Base-by-base conservation (phyloP, 257 asterid genomes). In the Nicotiana undulata region DNA sequence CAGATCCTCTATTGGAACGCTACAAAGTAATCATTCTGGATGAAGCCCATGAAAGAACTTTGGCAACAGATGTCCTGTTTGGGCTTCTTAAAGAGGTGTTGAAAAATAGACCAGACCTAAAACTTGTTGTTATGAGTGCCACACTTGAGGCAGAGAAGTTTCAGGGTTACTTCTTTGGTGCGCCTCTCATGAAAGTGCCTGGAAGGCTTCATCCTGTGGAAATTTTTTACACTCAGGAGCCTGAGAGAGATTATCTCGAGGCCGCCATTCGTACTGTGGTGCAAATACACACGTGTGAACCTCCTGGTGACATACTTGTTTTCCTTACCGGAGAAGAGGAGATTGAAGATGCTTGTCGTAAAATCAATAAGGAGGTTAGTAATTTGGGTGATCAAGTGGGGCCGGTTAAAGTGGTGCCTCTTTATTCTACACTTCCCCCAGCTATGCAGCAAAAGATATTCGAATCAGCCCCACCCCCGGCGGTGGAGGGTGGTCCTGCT, bases 281-380 rank as follows among this genome's bases (percentile, higher is more conserved):
- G 79, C 99, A 94, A 92, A 96, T 96, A 80, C 98, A 96, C 82
- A 81, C 86, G 80, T 91, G 88, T 82, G 98, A 96, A 85, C 89
- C 95, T 65, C 92, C 93, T 55, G 99, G 99, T 61, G 98, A 96
- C 84, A 92, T 96, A 70, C 98, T 96, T 65, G 98, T 96, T 77
- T 96, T 96, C 86, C 97, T 94, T 51, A 96, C 98, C 12, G 98
- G 98, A 80, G 99, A 94, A 85, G 99, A 96, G 88, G 99, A 94
- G 89, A 96, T 96, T 65, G 99, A 96, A 87, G 99, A 96, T 84
- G 99, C 99, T 1, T 94, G 98, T 86, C 91, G 84, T 81, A 96
- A 94, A 34, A 89, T 94, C 64, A 90, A 87, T 10, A 92, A 93
- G 87, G 97, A 96, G 86, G 75, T 91, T 61, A 88, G 90, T 61